These are phyloP conservation scores for Candida rishiriensis DNA, from an alignment of 805 yeast species.

Conservation along the genomic window DNA sequence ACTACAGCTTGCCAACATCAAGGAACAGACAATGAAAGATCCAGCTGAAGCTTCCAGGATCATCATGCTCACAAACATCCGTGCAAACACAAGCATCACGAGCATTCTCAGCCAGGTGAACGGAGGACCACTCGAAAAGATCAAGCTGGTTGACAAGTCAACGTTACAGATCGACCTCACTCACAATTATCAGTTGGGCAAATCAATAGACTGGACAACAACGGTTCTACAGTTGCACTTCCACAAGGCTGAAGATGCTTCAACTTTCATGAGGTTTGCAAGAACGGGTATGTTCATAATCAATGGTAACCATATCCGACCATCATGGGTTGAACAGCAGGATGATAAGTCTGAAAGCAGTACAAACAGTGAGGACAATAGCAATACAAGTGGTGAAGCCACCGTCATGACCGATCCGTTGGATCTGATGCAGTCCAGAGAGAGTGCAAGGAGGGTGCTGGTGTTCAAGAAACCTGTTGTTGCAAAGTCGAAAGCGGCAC, in stretches of 20 bases:
- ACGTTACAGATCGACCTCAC: conserved; percentile 6
- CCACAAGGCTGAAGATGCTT: conserved; percentile 49
- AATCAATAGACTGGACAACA: conserved; percentile 23
- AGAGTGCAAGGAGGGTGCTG: conserved; percentile 51
- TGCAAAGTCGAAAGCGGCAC: conserved; percentile 17
- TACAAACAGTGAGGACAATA: too few species aligned
- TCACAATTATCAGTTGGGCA: conserved; percentile 7
- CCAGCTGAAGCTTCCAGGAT: conserved; percentile 13
- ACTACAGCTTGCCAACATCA: too few species aligned
- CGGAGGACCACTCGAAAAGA: conserved; percentile 67
- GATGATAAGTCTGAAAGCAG: background rate
- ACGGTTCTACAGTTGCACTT: conserved; percentile 45
- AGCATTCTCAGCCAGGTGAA: conserved; percentile 50
- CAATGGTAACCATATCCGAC: conserved; percentile 48
- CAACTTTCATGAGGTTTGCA: conserved; percentile 46
- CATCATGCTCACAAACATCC: conserved; percentile 21
- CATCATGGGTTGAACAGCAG: conserved; percentile 38
- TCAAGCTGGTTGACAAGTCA: conserved; percentile 29
- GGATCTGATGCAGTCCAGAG: conserved; percentile 34
- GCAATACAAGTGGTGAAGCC: background rate
- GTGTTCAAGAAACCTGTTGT: conserved; percentile 39
- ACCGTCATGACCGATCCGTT: background rate
- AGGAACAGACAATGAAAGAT: background rate
- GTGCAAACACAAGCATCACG: conserved; percentile 38
- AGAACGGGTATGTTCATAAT: conserved; percentile 50